phyloP scores from a whole-genome alignment of 2,329 filamentous ascomycete genomes.

The Podosphaera fusca region DNA sequence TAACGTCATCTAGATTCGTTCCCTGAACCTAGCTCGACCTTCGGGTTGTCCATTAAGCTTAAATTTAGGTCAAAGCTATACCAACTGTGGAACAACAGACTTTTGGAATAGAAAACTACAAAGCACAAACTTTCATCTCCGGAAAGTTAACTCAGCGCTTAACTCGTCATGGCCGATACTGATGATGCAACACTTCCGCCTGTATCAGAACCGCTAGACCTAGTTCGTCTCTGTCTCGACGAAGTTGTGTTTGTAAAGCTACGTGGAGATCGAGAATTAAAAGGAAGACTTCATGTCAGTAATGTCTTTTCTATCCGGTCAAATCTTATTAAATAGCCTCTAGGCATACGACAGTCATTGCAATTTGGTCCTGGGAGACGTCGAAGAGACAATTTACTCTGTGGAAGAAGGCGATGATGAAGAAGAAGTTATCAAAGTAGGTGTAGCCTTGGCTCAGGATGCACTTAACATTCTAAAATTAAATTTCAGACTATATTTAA shows the following conservation, averaged over 20 bases:
- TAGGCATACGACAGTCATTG: conserved; percentile 98
- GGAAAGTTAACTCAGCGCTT: too few relatives aligned
- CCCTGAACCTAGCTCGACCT: too few relatives aligned
- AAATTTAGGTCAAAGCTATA: too few relatives aligned
- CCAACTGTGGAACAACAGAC: too few relatives aligned
- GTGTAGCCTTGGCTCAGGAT: conserved; percentile 7
- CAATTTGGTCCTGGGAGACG: conserved; percentile 86
- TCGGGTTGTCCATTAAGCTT: too few relatives aligned
- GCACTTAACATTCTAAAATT: not conserved
- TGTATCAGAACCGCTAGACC: conserved; percentile 79
- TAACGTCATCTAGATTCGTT: too few relatives aligned
- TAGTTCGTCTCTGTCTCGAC: conserved; percentile 82
- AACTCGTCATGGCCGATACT: conserved; percentile 49
- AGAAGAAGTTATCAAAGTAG: conserved; percentile 51
- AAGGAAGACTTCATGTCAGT: conserved; percentile 79
- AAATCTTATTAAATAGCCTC: not conserved
- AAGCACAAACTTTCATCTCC: too few relatives aligned
- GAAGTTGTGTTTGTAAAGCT: conserved; percentile 96
- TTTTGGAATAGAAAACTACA: too few relatives aligned
- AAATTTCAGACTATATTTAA: conserved; percentile 60
- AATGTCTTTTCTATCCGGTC: not conserved
- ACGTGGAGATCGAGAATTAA: conserved; percentile 81
- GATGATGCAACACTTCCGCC: conserved; percentile 46
- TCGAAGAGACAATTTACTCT: conserved; percentile 90
- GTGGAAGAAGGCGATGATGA: conserved; percentile 73